phyloP scores from a whole-genome alignment of 2,329 filamentous ascomycete species.

The Penicillium hesseltinei region DNA sequence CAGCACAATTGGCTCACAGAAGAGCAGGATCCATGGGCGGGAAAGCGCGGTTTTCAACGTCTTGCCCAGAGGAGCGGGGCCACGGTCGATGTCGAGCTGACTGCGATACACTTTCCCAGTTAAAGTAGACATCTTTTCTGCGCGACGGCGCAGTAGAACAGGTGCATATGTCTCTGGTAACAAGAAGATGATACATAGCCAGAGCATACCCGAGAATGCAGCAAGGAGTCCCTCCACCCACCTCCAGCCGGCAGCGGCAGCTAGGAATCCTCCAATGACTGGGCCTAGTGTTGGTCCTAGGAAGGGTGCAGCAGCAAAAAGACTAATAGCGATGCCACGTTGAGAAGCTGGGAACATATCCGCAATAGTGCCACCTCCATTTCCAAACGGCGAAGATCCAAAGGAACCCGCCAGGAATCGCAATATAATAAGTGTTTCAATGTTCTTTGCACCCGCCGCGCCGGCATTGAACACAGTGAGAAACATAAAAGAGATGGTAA shows the following conservation, averaged over 20 bases:
- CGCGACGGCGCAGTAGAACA: slow-evolving; percentile 31
- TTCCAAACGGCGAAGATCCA: slow-evolving; percentile 54
- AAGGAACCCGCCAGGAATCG: slow-evolving; percentile 64
- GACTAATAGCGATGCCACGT: slow-evolving; percentile 56
- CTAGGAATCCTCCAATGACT: slow-evolving; percentile 32
- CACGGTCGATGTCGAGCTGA: slow-evolving; percentile 28
- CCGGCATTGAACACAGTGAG: slow-evolving; percentile 61
- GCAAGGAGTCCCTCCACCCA: slow-evolving; percentile 34
- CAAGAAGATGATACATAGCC: slow-evolving; percentile 25
- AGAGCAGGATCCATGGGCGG: slow-evolving; percentile 31
- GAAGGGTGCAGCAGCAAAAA: slow-evolving; percentile 67
- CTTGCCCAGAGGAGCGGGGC: slow-evolving; percentile 18
- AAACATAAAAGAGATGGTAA: slow-evolving; percentile 48
- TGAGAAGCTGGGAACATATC: slow-evolving; percentile 57
- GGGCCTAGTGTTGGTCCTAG: slow-evolving; percentile 45
- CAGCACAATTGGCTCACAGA: slow-evolving; percentile 32
- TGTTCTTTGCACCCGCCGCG: slow-evolving; percentile 55
- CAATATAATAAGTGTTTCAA: slow-evolving; percentile 59
- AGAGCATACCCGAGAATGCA: slow-evolving; percentile 28
- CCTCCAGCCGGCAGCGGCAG: slow-evolving; percentile 27
- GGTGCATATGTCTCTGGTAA: slow-evolving; percentile 33
- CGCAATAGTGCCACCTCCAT: slow-evolving; percentile 50
- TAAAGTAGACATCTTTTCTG: slow-evolving; percentile 26
- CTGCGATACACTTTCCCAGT: slow-evolving; percentile 27
- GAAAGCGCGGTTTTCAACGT: slow-evolving; percentile 27